Evolutionary conservation across 805 yeast species (phyloP).

Genomic region (Priceomyces melissophilus): DNA sequence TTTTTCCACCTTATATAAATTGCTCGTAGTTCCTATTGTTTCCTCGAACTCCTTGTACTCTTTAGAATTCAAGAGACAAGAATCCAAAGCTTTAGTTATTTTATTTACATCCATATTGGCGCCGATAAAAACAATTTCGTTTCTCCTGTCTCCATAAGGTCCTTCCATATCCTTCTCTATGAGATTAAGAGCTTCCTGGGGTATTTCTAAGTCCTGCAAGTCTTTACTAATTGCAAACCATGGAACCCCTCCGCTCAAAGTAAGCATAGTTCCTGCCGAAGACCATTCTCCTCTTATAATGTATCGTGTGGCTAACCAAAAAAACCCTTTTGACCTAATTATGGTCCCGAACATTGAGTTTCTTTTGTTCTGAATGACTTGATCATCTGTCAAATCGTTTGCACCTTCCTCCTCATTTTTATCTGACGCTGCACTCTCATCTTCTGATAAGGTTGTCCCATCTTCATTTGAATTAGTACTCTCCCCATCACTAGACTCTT

Average conservation of each 20-base stretch:
- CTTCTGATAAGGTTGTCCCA: slow-evolving; percentile 6
- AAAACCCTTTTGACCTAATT: slow-evolving; percentile 36
- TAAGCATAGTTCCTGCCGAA: slow-evolving; percentile 41
- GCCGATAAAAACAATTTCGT: slow-evolving; percentile 47
- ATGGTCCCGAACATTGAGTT: slow-evolving; percentile 34
- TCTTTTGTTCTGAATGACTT: slow-evolving; percentile 30
- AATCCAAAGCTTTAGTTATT: slow-evolving; percentile 28
- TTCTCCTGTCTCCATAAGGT: slow-evolving; percentile 41
- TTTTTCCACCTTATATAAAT: slow-evolving; percentile 28
- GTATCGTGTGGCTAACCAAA: slow-evolving; percentile 43
- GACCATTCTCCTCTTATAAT: slow-evolving; percentile 45
- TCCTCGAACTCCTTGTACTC: slow-evolving; percentile 29
- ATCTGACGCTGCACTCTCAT: slow-evolving; percentile 8
- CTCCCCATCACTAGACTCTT: neutral
- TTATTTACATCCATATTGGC: slow-evolving; percentile 25
- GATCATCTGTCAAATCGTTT: slow-evolving; percentile 15
- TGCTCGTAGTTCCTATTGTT: slow-evolving; percentile 20
- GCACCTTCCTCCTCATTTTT: slow-evolving; percentile 12
- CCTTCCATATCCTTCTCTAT: slow-evolving; percentile 37
- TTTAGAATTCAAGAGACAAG: slow-evolving; percentile 37
- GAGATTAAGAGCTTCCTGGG: slow-evolving; percentile 7
- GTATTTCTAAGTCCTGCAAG: slow-evolving; percentile 8
- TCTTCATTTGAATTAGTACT: slow-evolving; percentile 14
- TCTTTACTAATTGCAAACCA: slow-evolving; percentile 38
- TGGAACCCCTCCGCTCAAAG: slow-evolving; percentile 40